Evolutionary conservation across 2,329 filamentous ascomycete species (phyloP), one percentile per base, ranked within the genome.

Genomic region (Claviceps lovelessii): DNA sequence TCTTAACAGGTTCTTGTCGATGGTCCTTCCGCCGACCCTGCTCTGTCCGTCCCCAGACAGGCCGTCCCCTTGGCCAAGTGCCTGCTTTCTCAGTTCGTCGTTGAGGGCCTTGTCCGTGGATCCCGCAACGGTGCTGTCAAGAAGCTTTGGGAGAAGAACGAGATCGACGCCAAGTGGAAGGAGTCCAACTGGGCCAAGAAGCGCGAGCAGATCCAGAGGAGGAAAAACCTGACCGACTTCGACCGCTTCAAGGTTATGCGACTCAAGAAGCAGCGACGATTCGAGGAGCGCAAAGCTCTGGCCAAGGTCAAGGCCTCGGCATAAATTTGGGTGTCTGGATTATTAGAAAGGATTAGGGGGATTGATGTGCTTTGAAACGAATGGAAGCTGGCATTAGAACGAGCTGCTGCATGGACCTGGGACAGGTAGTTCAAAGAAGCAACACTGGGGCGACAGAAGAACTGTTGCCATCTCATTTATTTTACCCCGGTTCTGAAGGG

Each of bases 171-270:
- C 73, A 94, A 94, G 81, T 97, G 90, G 87, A 83, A 85, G 72
- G 81, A 88, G 77, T 90, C 83, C 80, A 83, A 83, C 75, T 95
- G 87, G 85, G 89, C 90, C 70, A 93, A 98, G 88, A 90, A 89
- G 83, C 84, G 87, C 72, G 83, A 84, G 66, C 86, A 88, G 77
- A 81, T 82, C 68, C 81, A 88, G 76, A 86, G 88, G 79, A 87
- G 93, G 81, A 86, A 86, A 79, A 83, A 83, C 69, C 81, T 98
- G 65, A 94, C 85, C 76, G 93, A 98, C 83, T 98, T 98, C 73
- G 93, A 98, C 81, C 86, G 93, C 75, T 98, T 97, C 89, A 96
- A 98, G 88, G 93, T 97, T 69, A 81, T 97, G 84, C 86, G 91
- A 76, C 81, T 97, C 78, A 94, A 91, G 86, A 98, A 98, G 85